Conservation (phyloP, 352 stramenopile species). For the Chloridella minuta region DNA sequence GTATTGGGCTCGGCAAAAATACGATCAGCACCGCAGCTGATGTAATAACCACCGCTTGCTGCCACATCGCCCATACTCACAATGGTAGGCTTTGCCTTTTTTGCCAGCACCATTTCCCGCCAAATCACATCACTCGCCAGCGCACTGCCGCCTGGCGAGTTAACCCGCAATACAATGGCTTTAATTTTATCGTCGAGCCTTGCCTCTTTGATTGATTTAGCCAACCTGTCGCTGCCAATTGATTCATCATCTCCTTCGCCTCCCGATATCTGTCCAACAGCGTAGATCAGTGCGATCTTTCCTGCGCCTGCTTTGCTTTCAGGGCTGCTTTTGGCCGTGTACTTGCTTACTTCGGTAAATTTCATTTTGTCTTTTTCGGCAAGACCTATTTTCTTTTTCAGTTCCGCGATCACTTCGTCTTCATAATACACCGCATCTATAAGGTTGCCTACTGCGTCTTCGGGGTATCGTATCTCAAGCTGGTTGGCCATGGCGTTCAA, state of each 20-base stretch:
- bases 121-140: slow-evolving; percentile 28
- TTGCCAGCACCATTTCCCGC: slow-evolving; percentile 25
- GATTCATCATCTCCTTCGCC: background rate
- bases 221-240: background rate
- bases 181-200: slow-evolving; percentile 25
- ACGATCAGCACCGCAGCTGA: slow-evolving; percentile 24
- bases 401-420: background rate
- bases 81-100: slow-evolving; percentile 24
- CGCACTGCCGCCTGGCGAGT: slow-evolving; percentile 27
- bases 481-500: background rate
- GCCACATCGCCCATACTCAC: slow-evolving; percentile 28
- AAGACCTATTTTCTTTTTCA: background rate
- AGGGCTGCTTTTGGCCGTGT: background rate
- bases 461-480: background rate
- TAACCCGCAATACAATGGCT: slow-evolving; percentile 27
- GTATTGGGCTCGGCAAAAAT: slow-evolving; percentile 29
- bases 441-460: background rate
- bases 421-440: background rate
- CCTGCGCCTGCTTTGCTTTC: background rate
- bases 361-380: background rate
- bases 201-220: slow-evolving; percentile 23
- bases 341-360: background rate
- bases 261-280: background rate
- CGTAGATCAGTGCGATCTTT: background rate
- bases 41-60: slow-evolving; percentile 31